Evolutionary conservation across 2,329 filamentous ascomycete species (phyloP).

Genomic region (Lachnum nothofagi): DNA sequence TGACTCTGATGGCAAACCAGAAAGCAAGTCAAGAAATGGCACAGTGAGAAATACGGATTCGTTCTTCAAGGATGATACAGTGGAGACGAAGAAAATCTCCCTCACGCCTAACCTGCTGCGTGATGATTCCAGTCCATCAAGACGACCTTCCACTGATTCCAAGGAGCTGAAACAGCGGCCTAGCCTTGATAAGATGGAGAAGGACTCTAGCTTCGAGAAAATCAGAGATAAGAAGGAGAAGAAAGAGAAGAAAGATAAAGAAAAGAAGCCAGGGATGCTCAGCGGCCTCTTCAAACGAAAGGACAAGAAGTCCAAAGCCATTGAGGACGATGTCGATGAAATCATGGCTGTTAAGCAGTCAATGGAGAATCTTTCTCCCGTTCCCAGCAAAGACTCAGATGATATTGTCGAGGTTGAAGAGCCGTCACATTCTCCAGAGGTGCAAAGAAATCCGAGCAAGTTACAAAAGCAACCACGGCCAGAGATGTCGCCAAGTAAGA

Average conservation of each 20-base stretch:
- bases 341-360: constrained; percentile 32
- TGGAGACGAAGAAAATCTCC: constrained; percentile 95
- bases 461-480: constrained; percentile 57
- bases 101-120: constrained; percentile 87
- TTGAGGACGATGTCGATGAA: constrained; percentile 49
- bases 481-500: constrained; percentile 27
- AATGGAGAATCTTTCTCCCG: constrained; percentile 39
- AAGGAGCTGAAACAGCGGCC: constrained; percentile 52
- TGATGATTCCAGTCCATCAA: constrained; percentile 57
- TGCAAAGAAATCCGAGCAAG: constrained; percentile 59
- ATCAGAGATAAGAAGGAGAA: constrained; percentile 64
- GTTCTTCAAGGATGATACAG: constrained; percentile 93
- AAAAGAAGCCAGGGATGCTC: constrained; percentile 55
- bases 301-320: constrained; percentile 44
- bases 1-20: constrained; percentile 55
- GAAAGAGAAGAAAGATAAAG: constrained; percentile 53
- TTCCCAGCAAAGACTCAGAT: constrained; percentile 31
- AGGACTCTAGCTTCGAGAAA: constrained; percentile 59
- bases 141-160: constrained; percentile 39
- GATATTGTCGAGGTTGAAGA: constrained; percentile 26
- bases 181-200: constrained; percentile 74
- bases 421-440: constrained; percentile 18
- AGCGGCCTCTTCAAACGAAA: constrained; percentile 51
- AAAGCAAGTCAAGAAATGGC: constrained; percentile 71
- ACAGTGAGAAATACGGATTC: constrained; percentile 89